These are phyloP conservation scores for Leucosporidium yakuticum DNA, from an alignment of 768 basidiomycete genomes.

Conservation along the genomic window DNA sequence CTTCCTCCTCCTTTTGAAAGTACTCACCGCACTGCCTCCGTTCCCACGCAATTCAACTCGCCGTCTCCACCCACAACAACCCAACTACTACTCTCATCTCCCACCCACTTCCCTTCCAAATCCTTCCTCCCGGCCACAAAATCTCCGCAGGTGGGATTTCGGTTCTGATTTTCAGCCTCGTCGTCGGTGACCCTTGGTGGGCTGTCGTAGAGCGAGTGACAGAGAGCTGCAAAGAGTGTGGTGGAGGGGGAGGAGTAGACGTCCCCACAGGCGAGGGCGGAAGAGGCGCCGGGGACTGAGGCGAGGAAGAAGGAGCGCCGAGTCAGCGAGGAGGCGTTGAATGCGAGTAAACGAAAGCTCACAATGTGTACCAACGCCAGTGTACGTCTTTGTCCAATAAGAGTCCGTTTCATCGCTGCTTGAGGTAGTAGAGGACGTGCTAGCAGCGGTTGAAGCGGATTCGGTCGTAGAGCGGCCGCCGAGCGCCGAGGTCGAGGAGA, in stretches of 20 bases:
- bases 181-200: not conserved
- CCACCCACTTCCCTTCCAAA: not conserved
- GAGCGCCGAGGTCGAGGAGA: too few species aligned
- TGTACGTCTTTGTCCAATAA: not conserved
- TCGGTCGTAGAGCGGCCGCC: too few species aligned
- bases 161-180: not conserved
- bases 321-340: not conserved
- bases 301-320: not conserved
- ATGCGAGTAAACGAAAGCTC: too few species aligned
- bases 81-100: too few species aligned
- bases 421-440: too few species aligned
- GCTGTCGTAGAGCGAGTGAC: not conserved
- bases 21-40: not conserved
- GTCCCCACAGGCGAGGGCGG: conserved; percentile 1
- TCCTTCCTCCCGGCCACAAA: not conserved
- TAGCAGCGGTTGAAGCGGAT: too few species aligned
- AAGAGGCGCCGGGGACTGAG: not conserved
- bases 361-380: not conserved
- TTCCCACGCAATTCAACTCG: not conserved
- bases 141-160: not conserved
- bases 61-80: not conserved
- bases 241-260: conserved; percentile 1
- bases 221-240: not conserved
- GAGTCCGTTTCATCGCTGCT: not conserved
- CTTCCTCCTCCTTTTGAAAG: too few species aligned